Evolutionary conservation across 1,284 basidiomycete species (phyloP), one percentile per base, ranked within the genome.

Genomic region (Cystobasidium sp.): DNA sequence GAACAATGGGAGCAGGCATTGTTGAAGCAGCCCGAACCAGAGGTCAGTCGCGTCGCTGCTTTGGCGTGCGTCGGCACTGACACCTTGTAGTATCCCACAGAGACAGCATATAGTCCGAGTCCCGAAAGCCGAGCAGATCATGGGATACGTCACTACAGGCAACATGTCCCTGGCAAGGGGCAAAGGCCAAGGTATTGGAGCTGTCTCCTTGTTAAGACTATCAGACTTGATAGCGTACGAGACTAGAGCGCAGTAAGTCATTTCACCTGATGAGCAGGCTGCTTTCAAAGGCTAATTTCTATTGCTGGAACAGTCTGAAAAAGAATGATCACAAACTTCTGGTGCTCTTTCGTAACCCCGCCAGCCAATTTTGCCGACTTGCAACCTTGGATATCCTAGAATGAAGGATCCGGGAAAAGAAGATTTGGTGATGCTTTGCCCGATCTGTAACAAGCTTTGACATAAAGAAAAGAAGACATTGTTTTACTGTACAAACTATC

Each of bases 91-190:
- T 31, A 31, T 5, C 5, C 31, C 31, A 31, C 56, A 59, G 67
- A 39, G 31, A 7, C 46, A 22, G 31, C 41, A 69, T 43, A 71
- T 76, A n/a, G 75, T 76, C 52, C 31, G 64, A 0, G 46, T n/a
- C 0, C 77, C 77, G 1, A 43, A 18, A 37, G 78, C 84, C 51
- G 82, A 83, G 0, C 79, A 83, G 0, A 84, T 91, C 22, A 87
- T 94, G 62, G 93, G 93, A 0, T 92, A 91, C 78, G 86, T 93
- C 6, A 90, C 91, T 0, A 89, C 90, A 0, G 93, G 93, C 0
- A 89, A 89, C 76, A 90, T 87, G 79, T 93, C 92, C 0, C 85
- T 96, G 1, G 87, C 88, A 0, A 85, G 88, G 22, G 92, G 93
- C 0, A 83, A 86, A 67, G 92, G 91, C 0, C 88, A 88, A 78